Conservation (phyloP, 176 grass and related monocot genomes). For the Oryza longistaminata region DNA sequence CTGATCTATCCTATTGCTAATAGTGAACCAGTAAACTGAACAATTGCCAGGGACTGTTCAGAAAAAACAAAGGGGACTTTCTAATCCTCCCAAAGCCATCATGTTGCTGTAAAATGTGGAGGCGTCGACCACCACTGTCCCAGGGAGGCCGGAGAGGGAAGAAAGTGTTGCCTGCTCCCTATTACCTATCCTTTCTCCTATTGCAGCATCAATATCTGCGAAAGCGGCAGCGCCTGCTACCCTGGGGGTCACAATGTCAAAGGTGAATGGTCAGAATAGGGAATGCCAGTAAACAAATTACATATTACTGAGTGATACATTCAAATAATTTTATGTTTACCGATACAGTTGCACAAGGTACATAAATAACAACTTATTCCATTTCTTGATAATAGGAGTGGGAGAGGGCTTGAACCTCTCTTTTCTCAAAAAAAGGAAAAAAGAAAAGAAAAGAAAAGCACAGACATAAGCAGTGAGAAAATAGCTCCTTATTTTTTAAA, state of each 20-base stretch:
- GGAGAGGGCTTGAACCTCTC: no score
- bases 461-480: not conserved
- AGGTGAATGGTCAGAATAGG: not conserved
- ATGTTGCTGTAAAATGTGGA: conserved; percentile 18
- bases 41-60: conserved; percentile 10
- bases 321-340: not conserved
- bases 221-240: conserved; percentile 27
- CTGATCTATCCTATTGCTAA: not conserved
- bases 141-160: not conserved
- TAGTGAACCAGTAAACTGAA: not conserved
- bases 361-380: no score
- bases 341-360: no score
- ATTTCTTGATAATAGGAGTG: no score
- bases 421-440: no score
- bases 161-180: not conserved
- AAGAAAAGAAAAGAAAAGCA: not conserved
- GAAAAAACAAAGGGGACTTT: not conserved
- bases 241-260: conserved; percentile 17
- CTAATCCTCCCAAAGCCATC: conserved; percentile 21
- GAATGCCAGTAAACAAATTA: not conserved
- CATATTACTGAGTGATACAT: not conserved
- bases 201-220: conserved; percentile 42
- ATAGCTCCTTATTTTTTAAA: not conserved
- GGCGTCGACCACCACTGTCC: conserved; percentile 27
- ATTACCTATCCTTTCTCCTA: conserved; percentile 23